Base-by-base conservation (phyloP, 352 stramenopile genomes). In the Phytophthora colocasiae region DNA sequence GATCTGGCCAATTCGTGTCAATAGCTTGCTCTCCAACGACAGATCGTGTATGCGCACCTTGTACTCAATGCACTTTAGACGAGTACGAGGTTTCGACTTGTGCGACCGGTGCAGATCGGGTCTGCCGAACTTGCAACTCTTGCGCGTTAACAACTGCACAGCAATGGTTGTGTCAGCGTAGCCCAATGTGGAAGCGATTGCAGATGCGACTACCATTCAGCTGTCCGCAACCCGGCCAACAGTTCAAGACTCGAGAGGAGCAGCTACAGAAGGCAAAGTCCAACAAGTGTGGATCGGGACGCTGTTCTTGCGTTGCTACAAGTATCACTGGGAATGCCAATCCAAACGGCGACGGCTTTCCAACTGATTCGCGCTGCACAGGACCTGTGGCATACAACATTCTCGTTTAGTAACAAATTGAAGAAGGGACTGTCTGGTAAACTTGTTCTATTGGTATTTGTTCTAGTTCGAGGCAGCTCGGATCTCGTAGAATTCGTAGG, bases 401-500 rank as follows among this genome's bases (percentile, higher is more conserved):
- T 32, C 51, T 83, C 12, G 54, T 87, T 3, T 87, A 86, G 44
- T 38, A 40, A 46, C 14, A 11, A 4, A 36, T 36, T 14, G 9
- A 36, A 36, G 9, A 36, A 36, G 27, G n/a, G 6, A 31, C 6
- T 31, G 27, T 36, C 31, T 11, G 31, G 8, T 36, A 63, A 15
- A 62, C 47, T 22, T 66, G 56, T 57, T 59, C 10, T 68, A 50
- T 50, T 50, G 38, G 22, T 55, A 56, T 27, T 55, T 52, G 38
- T 34, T 58, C 44, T 71, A 65, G 32, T 22, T n/a, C 43, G 51
- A 53, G 0, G 54, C 43, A 31, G 71, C 52, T 60, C 82, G 85
- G 52, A 96, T 96, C 69, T 93, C 85, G 61, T 96, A 96, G 57
- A 91, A 91, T 67, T 96, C 87, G 71, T 96, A 96, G 24, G 80